Evolutionary conservation across 192 early-diverging fungal species (phyloP).

Genomic region (Mortierella hygrophila): DNA sequence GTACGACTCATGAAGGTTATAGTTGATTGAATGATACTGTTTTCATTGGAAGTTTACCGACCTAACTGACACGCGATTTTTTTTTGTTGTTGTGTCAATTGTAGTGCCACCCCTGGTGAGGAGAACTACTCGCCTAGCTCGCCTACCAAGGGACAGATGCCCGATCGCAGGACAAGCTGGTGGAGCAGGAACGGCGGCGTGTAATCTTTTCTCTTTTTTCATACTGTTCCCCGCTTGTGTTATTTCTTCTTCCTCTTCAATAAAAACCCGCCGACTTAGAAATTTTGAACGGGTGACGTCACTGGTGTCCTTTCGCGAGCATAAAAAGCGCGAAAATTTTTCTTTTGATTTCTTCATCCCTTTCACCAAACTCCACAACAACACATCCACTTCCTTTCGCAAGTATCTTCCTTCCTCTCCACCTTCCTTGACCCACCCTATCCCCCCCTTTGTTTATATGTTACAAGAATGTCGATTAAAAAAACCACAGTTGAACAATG

Average conservation of each 20-base stretch:
- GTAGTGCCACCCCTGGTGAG: conserved; percentile 12
- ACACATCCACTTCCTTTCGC: background rate
- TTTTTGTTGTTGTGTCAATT: background rate
- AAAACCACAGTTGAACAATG: background rate
- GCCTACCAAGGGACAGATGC: conserved; percentile 34
- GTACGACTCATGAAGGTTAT: background rate
- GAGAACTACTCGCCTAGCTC: conserved; percentile 49
- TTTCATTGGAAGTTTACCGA: background rate
- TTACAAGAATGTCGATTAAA: background rate
- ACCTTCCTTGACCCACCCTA: background rate
- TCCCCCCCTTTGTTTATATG: background rate
- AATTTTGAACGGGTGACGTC: no score
- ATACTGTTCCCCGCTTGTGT: no score
- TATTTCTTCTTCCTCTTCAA: no score
- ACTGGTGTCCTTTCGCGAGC: no score
- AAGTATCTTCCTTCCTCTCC: background rate
- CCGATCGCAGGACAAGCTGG: conserved; percentile 54
- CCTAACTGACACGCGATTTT: background rate
- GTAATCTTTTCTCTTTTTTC: conserved; percentile 8
- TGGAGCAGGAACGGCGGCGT: conserved; percentile 31
- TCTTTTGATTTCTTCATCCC: background rate
- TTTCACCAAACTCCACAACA: background rate
- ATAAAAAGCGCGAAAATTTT: conserved; percentile 28
- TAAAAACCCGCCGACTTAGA: no score
- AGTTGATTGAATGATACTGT: background rate